Evolutionary conservation across 2,329 filamentous ascomycete species (phyloP).

Genomic region (Fusarium sp.): DNA sequence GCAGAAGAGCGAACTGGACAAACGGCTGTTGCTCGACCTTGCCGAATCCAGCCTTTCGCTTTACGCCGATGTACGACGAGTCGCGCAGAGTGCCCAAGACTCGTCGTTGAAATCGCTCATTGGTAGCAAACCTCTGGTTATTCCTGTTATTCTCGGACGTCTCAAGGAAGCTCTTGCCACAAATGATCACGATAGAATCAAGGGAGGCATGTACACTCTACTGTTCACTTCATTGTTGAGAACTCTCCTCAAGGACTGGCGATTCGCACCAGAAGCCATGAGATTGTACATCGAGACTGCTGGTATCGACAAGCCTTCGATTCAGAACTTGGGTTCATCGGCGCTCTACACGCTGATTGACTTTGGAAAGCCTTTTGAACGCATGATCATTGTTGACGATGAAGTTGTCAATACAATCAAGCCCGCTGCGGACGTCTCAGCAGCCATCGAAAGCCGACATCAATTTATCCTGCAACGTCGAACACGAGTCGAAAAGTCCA

Average conservation of each 20-base stretch:
- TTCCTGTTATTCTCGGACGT: conserved; percentile 85
- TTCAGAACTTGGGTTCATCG: conserved; percentile 87
- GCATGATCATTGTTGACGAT: conserved; percentile 85
- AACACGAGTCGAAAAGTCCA: conserved; percentile 83
- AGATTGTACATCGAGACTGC: conserved; percentile 90
- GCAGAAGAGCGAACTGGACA: conserved; percentile 91
- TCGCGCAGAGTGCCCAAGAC: conserved; percentile 91
- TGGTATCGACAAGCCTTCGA: conserved; percentile 91
- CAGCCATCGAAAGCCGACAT: conserved; percentile 71
- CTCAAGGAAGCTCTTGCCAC: conserved; percentile 83
- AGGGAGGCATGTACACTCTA: conserved; percentile 92
- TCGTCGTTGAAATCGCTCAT: conserved; percentile 93
- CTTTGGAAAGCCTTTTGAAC: conserved; percentile 89
- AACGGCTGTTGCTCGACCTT: conserved; percentile 84
- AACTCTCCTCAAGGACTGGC: conserved; percentile 92
- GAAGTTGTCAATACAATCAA: conserved; percentile 78
- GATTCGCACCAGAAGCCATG: conserved; percentile 91
- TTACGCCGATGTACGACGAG: conserved; percentile 95
- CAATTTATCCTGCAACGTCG: conserved; percentile 82
- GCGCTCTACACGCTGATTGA: conserved; percentile 90
- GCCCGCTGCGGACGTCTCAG: conserved; percentile 73
- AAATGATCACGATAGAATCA: conserved; percentile 90
- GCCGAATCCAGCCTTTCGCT: conserved; percentile 90
- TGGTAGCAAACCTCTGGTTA: conserved; percentile 88
- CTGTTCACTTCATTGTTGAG: conserved; percentile 90